Percentiles rank a stretch among this genome's conserved stretches.
Conservation (phyloP, 2,329 filamentous ascomycete species). For the Sporothrix variecibatus region DNA sequence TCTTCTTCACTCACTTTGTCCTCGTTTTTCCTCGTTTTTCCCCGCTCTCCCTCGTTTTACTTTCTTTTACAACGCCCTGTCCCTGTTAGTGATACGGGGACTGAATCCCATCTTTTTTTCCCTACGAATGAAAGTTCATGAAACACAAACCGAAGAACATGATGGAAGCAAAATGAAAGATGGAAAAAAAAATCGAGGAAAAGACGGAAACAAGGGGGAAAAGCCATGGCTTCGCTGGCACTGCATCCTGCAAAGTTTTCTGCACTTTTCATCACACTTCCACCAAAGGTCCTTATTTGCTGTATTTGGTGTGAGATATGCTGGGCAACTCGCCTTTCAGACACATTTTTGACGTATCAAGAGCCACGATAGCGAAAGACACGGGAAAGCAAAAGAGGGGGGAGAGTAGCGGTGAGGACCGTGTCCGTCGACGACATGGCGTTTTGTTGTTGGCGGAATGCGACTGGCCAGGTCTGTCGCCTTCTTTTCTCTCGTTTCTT, state of each 20-base stretch:
- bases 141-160: neutral
- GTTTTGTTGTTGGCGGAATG: slow-evolving; percentile 17
- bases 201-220: neutral
- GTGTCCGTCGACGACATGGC: neutral
- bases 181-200: neutral
- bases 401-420: neutral
- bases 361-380: neutral
- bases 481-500: neutral
- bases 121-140: neutral
- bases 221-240: slow-evolving; percentile 13
- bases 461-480: slow-evolving; percentile 14
- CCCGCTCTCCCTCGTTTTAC: no score
- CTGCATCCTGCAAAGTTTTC: neutral
- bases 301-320: slow-evolving; percentile 4
- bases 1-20: neutral
- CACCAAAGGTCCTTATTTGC: neutral
- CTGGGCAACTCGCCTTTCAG: neutral
- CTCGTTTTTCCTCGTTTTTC: neutral
- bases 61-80: neutral
- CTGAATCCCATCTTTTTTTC: no score
- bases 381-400: neutral
- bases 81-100: neutral
- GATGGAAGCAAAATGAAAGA: neutral
- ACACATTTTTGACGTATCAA: slow-evolving; percentile 6
- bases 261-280: slow-evolving; percentile 19